Evolutionary conservation across 495 filamentous ascomycete species (phyloP).

Genomic region (Penicillium odoratum): DNA sequence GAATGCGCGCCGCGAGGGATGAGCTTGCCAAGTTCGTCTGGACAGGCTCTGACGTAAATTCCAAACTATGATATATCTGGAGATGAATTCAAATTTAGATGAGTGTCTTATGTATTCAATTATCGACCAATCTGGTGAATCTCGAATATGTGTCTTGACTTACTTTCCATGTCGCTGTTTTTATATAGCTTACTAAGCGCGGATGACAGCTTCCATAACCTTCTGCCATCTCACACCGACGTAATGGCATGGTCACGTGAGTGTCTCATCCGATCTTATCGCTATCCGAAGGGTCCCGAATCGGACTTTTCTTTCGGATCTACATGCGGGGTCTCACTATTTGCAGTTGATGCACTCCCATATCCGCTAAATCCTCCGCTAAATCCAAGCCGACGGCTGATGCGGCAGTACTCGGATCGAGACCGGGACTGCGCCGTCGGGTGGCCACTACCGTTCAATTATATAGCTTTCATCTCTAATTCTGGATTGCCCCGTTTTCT

Average conservation of each 20-base stretch:
- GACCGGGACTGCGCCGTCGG: neutral
- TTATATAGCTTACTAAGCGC: no score
- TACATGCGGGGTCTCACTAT: constrained; percentile 14
- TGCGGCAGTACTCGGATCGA: constrained; percentile 5
- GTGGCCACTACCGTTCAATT: constrained; percentile 11
- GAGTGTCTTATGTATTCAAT: no score
- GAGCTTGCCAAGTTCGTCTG: neutral
- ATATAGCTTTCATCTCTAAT: constrained; percentile 1
- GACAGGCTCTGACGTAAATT: neutral
- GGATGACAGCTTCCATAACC: no score
- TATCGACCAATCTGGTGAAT: no score
- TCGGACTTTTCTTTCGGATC: constrained; percentile 20
- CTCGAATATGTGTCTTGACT: no score
- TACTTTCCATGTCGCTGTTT: no score
- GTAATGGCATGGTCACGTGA: constrained; percentile 8
- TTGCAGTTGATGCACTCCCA: neutral
- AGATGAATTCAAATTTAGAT: no score
- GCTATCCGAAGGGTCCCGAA: constrained; percentile 16
- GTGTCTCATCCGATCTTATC: constrained; percentile 22
- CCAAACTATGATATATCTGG: neutral
- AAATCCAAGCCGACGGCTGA: constrained; percentile 19
- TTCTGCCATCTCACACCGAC: neutral
- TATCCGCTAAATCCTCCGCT: constrained; percentile 19
- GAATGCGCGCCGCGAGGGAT: neutral
- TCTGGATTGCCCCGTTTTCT: neutral